Conservation (phyloP, 768 basidiomycete species). For the Rhizopogon vinicolor region DNA sequence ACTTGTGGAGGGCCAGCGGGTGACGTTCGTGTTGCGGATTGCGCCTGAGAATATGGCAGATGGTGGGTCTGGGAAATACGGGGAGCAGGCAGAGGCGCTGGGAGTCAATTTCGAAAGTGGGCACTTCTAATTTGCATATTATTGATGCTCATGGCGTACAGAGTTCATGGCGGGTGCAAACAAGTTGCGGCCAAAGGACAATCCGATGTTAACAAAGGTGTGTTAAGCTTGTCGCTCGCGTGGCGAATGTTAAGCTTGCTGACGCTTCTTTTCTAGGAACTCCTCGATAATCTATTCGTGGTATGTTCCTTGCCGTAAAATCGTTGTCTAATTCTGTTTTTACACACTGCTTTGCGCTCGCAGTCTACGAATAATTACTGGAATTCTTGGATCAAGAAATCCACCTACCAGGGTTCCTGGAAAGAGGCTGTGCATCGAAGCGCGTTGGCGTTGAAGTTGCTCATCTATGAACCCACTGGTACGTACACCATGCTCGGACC, state of each 20-base stretch:
- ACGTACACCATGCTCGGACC: conserved; percentile 2
- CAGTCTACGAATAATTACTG: conserved; percentile 79
- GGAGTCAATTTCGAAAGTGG: conserved; percentile 43
- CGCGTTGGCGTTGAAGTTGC: conserved; percentile 88
- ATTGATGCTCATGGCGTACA: conserved; percentile 12
- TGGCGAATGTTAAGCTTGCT: neutral
- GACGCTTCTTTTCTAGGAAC: conserved; percentile 31
- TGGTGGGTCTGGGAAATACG: conserved; percentile 24
- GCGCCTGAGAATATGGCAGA: conserved; percentile 39
- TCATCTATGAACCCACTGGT: conserved; percentile 92
- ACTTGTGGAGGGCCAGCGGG: conserved; percentile 79
- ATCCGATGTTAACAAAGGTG: conserved; percentile 71
- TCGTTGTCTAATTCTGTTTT: neutral
- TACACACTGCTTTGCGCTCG: conserved; percentile 4
- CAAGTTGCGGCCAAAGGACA: conserved; percentile 48
- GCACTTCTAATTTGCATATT: conserved; percentile 7
- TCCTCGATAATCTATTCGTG: conserved; percentile 52
- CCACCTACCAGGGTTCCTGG: conserved; percentile 92
- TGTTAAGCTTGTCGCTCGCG: conserved; percentile 2
- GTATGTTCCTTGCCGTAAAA: conserved; percentile 30
- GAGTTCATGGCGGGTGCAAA: conserved; percentile 41
- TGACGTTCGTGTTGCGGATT: conserved; percentile 84
- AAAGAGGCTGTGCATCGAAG: conserved; percentile 92
- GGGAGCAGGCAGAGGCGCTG: conserved; percentile 35
- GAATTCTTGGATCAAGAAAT: conserved; percentile 85